Evolutionary conservation across 805 yeast genomes (phyloP), one percentile per base, ranked within the genome.

Genomic region (Priceomyces fermenticarens): DNA sequence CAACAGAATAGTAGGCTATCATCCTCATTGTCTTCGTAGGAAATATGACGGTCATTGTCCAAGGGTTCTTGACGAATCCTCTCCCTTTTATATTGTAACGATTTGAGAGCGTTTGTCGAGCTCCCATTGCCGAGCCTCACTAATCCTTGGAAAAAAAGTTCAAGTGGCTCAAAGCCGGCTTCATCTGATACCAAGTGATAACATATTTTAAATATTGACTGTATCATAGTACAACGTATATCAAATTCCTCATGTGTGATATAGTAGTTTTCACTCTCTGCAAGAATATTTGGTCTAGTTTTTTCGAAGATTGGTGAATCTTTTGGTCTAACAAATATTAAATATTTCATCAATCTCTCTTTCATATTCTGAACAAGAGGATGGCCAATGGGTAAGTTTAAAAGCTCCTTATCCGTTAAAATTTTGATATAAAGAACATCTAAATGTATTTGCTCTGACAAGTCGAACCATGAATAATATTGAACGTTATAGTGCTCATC

Each of bases 381-480:
- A 38, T 58, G 65, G 1, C 27, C 6, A 41, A 61, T 43, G 17
- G 74, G 65, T 28, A 77, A 32, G 41, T 71, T 51, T 44, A 71
- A 40, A 20, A 73, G 47, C 30, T 63, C 54, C 35, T 52, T 54
- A 48, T 58, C 51, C 2, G 73, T 58, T 28, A 67, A 49, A 16
- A 72, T 41, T 15, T 67, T 44, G 43, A 76, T 35, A 42, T 63
- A 51, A 30, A 67, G 55, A 25, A 67, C 60, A 49, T 66, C 51
- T 17, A 65, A 61, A 43, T 62, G 69, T 0, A 68, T 52, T 41
- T 76, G 80, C 40, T 79, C 81, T 6, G 75, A 60, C 5, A 73
- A 57, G 51, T 80, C 85, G 60, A 63, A 71, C 84, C 84, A 80
- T 23, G 67, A 60, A 44, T 63, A 55, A 27, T 51, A 53, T 7